Evolutionary conservation across 176 grass and related monocot genomes (phyloP).

Genomic region (Carex kokanica): DNA sequence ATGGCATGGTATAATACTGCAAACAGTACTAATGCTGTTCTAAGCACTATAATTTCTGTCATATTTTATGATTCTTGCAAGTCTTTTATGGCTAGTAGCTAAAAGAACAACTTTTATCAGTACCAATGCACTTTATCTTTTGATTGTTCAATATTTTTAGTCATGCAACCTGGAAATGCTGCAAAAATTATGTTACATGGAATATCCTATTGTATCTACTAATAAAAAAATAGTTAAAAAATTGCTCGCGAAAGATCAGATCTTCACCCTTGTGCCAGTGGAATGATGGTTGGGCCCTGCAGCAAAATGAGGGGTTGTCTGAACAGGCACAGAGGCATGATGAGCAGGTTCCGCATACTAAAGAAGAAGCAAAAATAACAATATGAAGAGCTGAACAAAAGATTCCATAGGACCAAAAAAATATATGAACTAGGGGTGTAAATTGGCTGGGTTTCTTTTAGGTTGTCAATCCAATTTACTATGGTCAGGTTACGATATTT

Average conservation of each 20-base stretch:
- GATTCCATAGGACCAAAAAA: background rate
- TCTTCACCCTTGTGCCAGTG: conserved; percentile 17
- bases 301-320: conserved; percentile 9
- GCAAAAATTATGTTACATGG: background rate
- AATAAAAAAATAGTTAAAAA: background rate
- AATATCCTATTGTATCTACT: background rate
- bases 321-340: background rate
- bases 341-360: conserved; percentile 16
- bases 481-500: no score
- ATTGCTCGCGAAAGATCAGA: background rate
- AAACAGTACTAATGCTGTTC: background rate
- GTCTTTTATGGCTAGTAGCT: background rate
- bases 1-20: background rate
- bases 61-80: background rate
- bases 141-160: background rate
- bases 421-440: background rate
- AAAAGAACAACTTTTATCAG: background rate
- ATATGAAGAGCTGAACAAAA: background rate
- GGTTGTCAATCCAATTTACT: no score
- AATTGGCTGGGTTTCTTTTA: no score
- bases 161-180: background rate
- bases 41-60: background rate
- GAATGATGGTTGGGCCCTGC: conserved; percentile 3
- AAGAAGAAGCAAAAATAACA: background rate
- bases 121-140: background rate